phyloP scores from a whole-genome alignment of 2,329 filamentous ascomycete species.

The Neophaeococcomyces mojaviensis region DNA sequence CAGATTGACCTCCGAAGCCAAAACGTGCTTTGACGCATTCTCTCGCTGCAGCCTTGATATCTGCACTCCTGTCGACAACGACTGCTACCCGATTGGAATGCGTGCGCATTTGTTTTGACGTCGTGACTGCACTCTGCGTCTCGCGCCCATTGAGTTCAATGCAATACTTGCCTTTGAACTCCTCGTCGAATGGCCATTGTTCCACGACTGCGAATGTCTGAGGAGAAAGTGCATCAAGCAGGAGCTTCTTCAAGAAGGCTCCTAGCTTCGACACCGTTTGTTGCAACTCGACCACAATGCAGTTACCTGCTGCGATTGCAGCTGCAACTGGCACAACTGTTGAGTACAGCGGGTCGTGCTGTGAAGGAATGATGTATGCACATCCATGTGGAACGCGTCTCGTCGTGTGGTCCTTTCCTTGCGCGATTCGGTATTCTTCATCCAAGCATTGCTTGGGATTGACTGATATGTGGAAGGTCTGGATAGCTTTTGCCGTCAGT shows the following conservation, averaged over 20 bases:
- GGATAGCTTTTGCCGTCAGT: constrained; percentile 24
- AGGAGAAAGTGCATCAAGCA: constrained; percentile 37
- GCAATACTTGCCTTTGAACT: constrained; percentile 14
- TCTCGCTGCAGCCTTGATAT: constrained; percentile 47
- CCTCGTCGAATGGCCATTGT: constrained; percentile 24
- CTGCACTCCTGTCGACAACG: constrained; percentile 54
- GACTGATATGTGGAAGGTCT: constrained; percentile 23
- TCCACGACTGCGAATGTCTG: constrained; percentile 43
- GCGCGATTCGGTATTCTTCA: constrained; percentile 27
- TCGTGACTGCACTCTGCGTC: constrained; percentile 29
- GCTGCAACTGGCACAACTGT: constrained; percentile 27
- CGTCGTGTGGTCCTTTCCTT: constrained; percentile 20
- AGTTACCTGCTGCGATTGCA: constrained; percentile 33
- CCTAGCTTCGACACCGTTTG: constrained; percentile 33
- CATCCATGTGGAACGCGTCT: constrained; percentile 24
- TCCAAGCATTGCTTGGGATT: constrained; percentile 18
- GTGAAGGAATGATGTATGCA: constrained; percentile 28
- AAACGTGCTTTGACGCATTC: constrained; percentile 49
- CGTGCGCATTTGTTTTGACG: constrained; percentile 12
- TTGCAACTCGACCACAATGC: constrained; percentile 28
- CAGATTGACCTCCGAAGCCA: constrained; percentile 47
- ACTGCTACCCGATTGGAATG: constrained; percentile 37
- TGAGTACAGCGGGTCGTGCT: constrained; percentile 29
- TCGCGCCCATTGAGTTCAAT: constrained; percentile 21
- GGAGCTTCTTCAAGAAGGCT: constrained; percentile 30